These are phyloP conservation scores for Porosira glacialis DNA, from an alignment of 352 stramenopile species.

Conservation along the genomic window DNA sequence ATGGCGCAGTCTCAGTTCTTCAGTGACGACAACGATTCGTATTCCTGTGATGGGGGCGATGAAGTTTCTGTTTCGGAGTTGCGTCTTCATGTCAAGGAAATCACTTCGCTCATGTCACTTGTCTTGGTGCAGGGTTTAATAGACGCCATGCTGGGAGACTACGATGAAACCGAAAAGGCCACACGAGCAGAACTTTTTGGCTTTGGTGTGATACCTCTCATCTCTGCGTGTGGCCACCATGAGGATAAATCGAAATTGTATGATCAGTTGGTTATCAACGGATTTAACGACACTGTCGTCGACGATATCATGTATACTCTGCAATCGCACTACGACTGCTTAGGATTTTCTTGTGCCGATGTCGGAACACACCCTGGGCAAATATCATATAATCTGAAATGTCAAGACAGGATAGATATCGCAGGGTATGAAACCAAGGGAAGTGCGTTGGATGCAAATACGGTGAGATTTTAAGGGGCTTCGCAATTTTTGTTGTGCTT, in stretches of 20 bases:
- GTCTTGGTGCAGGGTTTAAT: constrained; percentile 58
- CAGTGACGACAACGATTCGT: constrained; percentile 13
- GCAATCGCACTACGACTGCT: constrained; percentile 63
- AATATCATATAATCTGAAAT: constrained; percentile 26
- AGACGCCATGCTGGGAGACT: constrained; percentile 44
- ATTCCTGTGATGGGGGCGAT: constrained; percentile 8
- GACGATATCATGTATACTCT: constrained; percentile 40
- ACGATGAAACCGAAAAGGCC: constrained; percentile 33
- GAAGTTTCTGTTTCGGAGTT: constrained; percentile 29
- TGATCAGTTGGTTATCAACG: constrained; percentile 37
- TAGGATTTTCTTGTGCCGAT: constrained; percentile 68
- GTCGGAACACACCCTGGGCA: constrained; percentile 37
- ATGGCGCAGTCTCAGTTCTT: constrained; percentile 34
- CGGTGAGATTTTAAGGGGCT: constrained; percentile 40
- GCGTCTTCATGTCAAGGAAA: constrained; percentile 59
- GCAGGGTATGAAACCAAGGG: constrained; percentile 41
- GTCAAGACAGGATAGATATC: constrained; percentile 44
- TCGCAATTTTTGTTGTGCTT: background rate
- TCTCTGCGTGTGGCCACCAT: constrained; percentile 60
- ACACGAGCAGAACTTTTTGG: constrained; percentile 71
- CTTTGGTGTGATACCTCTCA: constrained; percentile 65
- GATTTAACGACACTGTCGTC: constrained; percentile 31
- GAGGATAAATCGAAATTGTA: constrained; percentile 44
- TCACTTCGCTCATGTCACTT: constrained; percentile 51
- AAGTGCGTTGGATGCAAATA: constrained; percentile 46